A percentile compares a stretch with the other conserved stretches of the same genome.
phyloP scores from a whole-genome alignment of 768 basidiomycete genomes.

The Suillus sp. region DNA sequence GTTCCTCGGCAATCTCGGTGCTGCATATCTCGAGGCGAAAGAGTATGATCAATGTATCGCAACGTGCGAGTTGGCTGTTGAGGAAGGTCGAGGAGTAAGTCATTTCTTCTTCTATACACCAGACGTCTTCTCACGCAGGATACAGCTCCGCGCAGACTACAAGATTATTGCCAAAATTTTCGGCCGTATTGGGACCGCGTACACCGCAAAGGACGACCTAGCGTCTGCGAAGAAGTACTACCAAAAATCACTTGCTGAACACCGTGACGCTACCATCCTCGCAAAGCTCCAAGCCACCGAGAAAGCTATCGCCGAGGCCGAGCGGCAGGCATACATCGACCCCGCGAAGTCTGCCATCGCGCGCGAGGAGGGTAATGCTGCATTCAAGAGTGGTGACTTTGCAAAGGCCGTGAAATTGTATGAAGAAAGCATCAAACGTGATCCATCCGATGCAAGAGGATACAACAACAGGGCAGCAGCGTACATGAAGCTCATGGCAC shows the following conservation, averaged over 20 bases:
- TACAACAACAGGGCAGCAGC: constrained; percentile 99
- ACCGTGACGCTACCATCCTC: constrained; percentile 91
- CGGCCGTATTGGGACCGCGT: constrained; percentile 86
- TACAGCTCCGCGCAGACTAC: constrained; percentile 85
- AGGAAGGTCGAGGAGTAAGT: constrained; percentile 82
- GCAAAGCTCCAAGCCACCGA: constrained; percentile 88
- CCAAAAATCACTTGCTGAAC: constrained; percentile 93
- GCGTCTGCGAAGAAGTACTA: constrained; percentile 84
- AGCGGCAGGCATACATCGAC: constrained; percentile 84
- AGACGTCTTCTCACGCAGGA: constrained; percentile 3
- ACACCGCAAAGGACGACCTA: constrained; percentile 78
- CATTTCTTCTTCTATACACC: not conserved
- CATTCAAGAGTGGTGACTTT: constrained; percentile 93
- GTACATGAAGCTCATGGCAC: constrained; percentile 90
- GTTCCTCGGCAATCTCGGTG: constrained; percentile 88
- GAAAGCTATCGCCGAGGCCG: constrained; percentile 73
- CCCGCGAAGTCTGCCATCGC: constrained; percentile 80
- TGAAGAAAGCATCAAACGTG: constrained; percentile 95
- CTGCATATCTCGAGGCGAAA: constrained; percentile 92
- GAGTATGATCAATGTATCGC: constrained; percentile 91
- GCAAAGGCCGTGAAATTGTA: constrained; percentile 90
- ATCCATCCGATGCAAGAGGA: constrained; percentile 84
- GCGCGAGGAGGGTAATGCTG: constrained; percentile 88
- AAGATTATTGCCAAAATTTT: constrained; percentile 94
- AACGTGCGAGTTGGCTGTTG: constrained; percentile 93